A percentile compares a stretch with the other conserved stretches of the same genome.
Conservation (phyloP, 352 stramenopile species). For the Aphanomyces astaci region DNA sequence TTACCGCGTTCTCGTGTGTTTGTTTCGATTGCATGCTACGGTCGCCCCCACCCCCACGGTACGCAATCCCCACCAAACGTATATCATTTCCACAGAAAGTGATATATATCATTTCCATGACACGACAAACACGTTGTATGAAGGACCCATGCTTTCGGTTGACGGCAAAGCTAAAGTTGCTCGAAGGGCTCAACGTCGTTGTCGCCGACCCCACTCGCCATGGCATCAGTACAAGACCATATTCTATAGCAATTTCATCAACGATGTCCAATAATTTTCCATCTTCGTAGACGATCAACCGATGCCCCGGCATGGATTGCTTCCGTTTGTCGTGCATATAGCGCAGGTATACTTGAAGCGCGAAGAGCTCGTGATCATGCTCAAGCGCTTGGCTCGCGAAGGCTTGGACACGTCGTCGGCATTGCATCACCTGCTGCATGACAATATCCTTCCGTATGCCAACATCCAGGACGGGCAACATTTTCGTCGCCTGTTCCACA, state of each 20-base stretch:
- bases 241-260: neutral
- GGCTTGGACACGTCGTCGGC: constrained; percentile 54
- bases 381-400: constrained; percentile 39
- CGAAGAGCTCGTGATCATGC: constrained; percentile 28
- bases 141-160: constrained; percentile 40
- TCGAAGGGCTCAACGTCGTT: constrained; percentile 55
- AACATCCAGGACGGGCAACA: constrained; percentile 56
- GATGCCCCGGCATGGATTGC: constrained; percentile 37
- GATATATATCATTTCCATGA: neutral
- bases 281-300: constrained; percentile 29
- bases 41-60: neutral
- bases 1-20: constrained; percentile 56
- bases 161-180: constrained; percentile 37
- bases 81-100: no score
- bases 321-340: constrained; percentile 43
- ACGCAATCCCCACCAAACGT: neutral
- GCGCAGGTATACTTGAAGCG: constrained; percentile 43
- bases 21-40: constrained; percentile 51
- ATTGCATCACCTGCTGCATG: constrained; percentile 38
- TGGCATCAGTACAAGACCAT: constrained; percentile 34
- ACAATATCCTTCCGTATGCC: constrained; percentile 49
- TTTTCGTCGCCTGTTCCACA: constrained; percentile 51
- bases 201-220: constrained; percentile 40
- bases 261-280: neutral
- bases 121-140: neutral